Evolutionary conservation across 305 asterid genomes (phyloP), one percentile per base, ranked within the genome.

Genomic region (Rubia tinctorum): DNA sequence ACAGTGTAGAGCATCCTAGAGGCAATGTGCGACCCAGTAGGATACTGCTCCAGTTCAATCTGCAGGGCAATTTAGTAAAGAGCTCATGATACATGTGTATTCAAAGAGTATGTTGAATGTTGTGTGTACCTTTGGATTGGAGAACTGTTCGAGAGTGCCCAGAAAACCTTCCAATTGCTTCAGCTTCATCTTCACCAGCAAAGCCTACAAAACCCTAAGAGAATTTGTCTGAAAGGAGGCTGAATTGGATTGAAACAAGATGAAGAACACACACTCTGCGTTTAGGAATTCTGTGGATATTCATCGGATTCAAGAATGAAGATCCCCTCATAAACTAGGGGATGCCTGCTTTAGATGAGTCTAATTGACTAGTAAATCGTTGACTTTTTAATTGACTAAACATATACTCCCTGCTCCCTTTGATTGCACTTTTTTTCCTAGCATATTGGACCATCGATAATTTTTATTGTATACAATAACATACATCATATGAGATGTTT

Each of bases 11-110:
- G 88, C 89, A 94, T 80, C 51, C 97, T 91, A 76, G 97, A 90
- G 78, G 97, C 97, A 67, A 94, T 91, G 84, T 94, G 97, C 83
- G 99, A 80, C 75, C 99, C 97, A 2, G 99, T 91, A 71, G 99
- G 97, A 76, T 94, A 94, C 74, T 94, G 97, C 76, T 94, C 97
- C 81, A 91, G 71, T 82, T 94, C 97, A 82, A 93, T 88, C 97
- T 93, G 88, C 69, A 71, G 59, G 49, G 22, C 49, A 74, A 45
- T 58, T 23, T 30, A 66, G 27, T 39, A 42, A 55, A 53, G 13
- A 59, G 51, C 56, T 25, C 68, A 71, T 59, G 76, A 43, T 9
- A n/a, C 37, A 15, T 20, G 53, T 6, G 15, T 40, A 18, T 15
- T 45, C 27, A 42, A 9, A 8, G 13, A 18, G 13, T 17, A 15